Evolutionary conservation across 352 stramenopile genomes (phyloP).

Genomic region (Bremia lactucae): DNA sequence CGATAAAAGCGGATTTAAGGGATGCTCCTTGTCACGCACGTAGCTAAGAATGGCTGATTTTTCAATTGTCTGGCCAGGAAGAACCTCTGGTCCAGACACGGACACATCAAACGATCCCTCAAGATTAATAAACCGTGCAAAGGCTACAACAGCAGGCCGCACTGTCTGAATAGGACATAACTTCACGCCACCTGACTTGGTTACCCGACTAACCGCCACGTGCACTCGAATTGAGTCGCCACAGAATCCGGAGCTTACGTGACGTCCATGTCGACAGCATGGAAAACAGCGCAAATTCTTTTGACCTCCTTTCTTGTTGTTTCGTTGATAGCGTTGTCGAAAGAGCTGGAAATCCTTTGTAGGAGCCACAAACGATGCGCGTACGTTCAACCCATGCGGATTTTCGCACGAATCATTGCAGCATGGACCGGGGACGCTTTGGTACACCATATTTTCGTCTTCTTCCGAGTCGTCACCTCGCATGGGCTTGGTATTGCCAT

Average conservation of each 20-base stretch:
- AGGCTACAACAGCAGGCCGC: conserved; percentile 49
- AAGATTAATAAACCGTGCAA: conserved; percentile 62
- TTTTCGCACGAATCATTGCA: conserved; percentile 81
- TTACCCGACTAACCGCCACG: conserved; percentile 64
- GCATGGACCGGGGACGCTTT: conserved; percentile 62
- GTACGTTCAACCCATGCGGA: conserved; percentile 65
- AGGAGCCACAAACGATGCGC: conserved; percentile 66
- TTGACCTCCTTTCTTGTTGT: conserved; percentile 86
- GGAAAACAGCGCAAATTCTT: conserved; percentile 86
- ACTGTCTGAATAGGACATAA: conserved; percentile 69
- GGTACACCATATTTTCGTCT: conserved; percentile 56
- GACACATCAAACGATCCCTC: conserved; percentile 58
- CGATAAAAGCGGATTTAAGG: conserved; percentile 66
- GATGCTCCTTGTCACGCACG: conserved; percentile 64
- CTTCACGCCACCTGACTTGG: conserved; percentile 66
- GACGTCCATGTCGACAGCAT: conserved; percentile 63
- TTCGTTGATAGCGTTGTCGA: conserved; percentile 71
- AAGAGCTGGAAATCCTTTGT: conserved; percentile 78
- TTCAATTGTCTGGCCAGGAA: conserved; percentile 68
- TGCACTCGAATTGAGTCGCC: conserved; percentile 78
- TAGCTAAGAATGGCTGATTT: conserved; percentile 48
- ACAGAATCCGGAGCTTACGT: conserved; percentile 81
- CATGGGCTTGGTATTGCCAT: conserved; percentile 74
- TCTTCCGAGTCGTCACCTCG: conserved; percentile 54
- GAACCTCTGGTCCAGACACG: conserved; percentile 60